These are phyloP conservation scores for Chrysanthemum lavandulifolium DNA, from an alignment of 129 eudicot species.

Conservation along the genomic window DNA sequence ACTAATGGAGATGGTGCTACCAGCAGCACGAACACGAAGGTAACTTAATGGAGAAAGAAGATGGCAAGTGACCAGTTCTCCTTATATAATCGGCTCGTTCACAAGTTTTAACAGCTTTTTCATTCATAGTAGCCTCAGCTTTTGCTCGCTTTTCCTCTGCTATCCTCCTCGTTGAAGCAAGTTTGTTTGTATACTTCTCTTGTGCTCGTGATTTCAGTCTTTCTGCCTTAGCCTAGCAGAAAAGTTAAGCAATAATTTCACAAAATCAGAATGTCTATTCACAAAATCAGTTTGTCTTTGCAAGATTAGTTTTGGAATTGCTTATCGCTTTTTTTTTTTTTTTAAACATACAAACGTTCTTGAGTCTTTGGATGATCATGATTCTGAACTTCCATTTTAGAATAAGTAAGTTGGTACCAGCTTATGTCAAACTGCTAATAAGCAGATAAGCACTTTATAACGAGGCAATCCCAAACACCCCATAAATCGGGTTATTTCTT, in stretches of 20 bases:
- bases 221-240: constrained; percentile 77
- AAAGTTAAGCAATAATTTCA: neutral
- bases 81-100: constrained; percentile 88
- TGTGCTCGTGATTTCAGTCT: constrained; percentile 85
- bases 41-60: constrained; percentile 74
- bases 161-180: constrained; percentile 78
- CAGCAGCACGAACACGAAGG: constrained; percentile 75
- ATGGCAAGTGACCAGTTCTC: constrained; percentile 88
- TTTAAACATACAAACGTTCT: too few relatives aligned
- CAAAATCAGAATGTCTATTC: neutral
- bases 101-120: constrained; percentile 77
- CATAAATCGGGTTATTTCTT: too few relatives aligned
- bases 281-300: neutral
- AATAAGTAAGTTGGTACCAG: too few relatives aligned
- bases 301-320: neutral
- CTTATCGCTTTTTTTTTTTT: too few relatives aligned
- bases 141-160: constrained; percentile 89
- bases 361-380: too few relatives aligned
- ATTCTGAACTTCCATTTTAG: too few relatives aligned
- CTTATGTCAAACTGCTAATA: too few relatives aligned
- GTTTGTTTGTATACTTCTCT: constrained; percentile 70
- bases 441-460: too few relatives aligned
- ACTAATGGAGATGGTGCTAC: constrained; percentile 35
- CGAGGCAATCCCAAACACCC: too few relatives aligned
- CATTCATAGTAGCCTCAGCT: constrained; percentile 81